phyloP scores from a whole-genome alignment of 176 grass and related monocot genomes.

The Bonia amplexicaulis region DNA sequence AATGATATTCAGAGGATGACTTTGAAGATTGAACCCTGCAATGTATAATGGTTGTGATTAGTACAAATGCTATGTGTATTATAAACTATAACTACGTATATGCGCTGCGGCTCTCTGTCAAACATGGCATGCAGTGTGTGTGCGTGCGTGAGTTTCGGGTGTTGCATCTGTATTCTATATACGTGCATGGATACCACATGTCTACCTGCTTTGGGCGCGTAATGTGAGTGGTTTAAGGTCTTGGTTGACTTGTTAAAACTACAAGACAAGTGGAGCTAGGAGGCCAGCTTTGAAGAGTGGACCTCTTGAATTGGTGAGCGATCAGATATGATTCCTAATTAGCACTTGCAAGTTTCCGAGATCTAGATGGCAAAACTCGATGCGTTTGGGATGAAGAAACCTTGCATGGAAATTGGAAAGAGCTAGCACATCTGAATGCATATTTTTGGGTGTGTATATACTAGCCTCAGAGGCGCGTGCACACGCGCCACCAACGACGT shows the following conservation, averaged over 20 bases:
- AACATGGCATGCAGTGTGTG: slow-evolving; percentile 22
- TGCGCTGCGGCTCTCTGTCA: neutral
- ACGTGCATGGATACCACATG: neutral
- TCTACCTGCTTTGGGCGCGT: neutral
- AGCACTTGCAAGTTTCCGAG: slow-evolving; percentile 1
- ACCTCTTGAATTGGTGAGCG: slow-evolving; percentile 19
- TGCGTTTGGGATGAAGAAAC: neutral
- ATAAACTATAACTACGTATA: neutral
- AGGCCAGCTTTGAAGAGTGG: neutral
- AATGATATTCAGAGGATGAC: slow-evolving; percentile 25
- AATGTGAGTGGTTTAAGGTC: slow-evolving; percentile 40
- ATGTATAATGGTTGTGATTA: slow-evolving; percentile 22
- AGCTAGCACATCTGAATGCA: neutral
- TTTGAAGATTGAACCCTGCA: slow-evolving; percentile 26
- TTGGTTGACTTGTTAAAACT: slow-evolving; percentile 30
- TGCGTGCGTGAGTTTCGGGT: neutral
- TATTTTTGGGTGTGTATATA: neutral
- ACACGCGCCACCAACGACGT: too few relatives aligned
- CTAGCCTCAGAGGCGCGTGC: too few relatives aligned
- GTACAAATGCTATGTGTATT: slow-evolving; percentile 3
- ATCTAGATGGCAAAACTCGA: neutral
- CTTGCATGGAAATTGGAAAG: neutral
- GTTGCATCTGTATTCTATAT: neutral
- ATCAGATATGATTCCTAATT: slow-evolving; percentile 40
- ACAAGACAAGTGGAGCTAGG: slow-evolving; percentile 13